These are phyloP conservation scores for Dovyalis caffra DNA, from an alignment of 345 rosid species.

Conservation along the genomic window DNA sequence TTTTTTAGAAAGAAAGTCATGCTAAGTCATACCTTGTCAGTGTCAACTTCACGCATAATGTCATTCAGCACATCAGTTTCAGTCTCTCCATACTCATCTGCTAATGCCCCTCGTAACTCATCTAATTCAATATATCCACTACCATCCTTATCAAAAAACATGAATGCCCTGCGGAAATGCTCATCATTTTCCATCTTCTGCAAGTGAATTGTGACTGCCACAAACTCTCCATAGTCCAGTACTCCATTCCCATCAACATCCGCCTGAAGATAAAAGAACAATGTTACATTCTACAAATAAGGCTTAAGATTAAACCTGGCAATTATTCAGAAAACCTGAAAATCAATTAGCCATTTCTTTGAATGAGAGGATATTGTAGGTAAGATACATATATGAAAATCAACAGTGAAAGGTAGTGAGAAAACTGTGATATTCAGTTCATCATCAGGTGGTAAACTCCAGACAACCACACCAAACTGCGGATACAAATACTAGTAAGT, in stretches of 20 bases:
- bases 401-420: background rate
- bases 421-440: background rate
- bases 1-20: background rate
- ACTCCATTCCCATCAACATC: conserved; percentile 95
- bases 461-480: background rate
- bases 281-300: background rate
- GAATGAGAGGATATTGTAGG: background rate
- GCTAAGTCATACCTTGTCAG: conserved; percentile 67
- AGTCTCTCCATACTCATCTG: conserved; percentile 72
- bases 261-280: conserved; percentile 50
- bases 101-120: conserved; percentile 71
- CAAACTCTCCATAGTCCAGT: conserved; percentile 90
- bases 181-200: conserved; percentile 97
- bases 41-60: conserved; percentile 93
- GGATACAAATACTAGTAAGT: background rate
- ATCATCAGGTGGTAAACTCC: background rate
- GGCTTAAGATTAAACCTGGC: conserved; percentile 6
- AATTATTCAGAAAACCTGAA: background rate
- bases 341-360: conserved; percentile 1
- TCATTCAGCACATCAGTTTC: conserved; percentile 64
- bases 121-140: conserved; percentile 75
- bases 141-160: conserved; percentile 84
- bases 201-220: conserved; percentile 96
- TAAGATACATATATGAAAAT: background rate
- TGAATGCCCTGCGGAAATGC: conserved; percentile 86